phyloP scores from a whole-genome alignment of 441 rosid genomes.

The Pelargonium exstipulatum region DNA sequence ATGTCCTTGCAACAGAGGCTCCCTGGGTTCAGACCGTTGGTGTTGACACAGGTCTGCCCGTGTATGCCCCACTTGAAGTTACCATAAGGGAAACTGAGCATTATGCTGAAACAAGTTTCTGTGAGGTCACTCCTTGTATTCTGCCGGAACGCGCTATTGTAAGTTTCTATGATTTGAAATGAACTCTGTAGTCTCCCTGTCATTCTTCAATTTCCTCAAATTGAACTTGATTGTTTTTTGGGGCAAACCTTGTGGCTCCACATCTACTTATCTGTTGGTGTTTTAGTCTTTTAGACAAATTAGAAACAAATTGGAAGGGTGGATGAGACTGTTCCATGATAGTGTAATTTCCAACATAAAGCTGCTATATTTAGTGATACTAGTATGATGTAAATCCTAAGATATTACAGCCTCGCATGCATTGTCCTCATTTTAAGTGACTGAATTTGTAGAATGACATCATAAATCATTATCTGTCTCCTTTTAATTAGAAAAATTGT shows the following conservation, averaged over 20 bases:
- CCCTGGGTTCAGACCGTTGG: slow-evolving; percentile 97
- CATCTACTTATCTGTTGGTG: not conserved
- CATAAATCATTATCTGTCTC: slow-evolving; percentile 3
- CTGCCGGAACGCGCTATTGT: slow-evolving; percentile 93
- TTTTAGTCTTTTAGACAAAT: not conserved
- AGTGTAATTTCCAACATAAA: not conserved
- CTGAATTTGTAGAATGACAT: slow-evolving; percentile 1
- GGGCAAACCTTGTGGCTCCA: slow-evolving; percentile 18
- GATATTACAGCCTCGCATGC: not conserved
- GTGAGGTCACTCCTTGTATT: slow-evolving; percentile 90
- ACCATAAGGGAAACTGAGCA: slow-evolving; percentile 73
- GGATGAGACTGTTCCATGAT: not conserved
- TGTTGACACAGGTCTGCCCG: slow-evolving; percentile 93
- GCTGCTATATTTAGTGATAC: not conserved
- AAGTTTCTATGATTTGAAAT: slow-evolving; percentile 33
- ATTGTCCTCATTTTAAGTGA: not conserved
- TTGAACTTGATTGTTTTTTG: slow-evolving; percentile 11
- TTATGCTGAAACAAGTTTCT: slow-evolving; percentile 82
- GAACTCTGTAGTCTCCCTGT: not conserved
- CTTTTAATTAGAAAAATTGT: slow-evolving; percentile 21
- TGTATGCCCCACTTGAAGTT: slow-evolving; percentile 86
- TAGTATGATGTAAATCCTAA: not conserved
- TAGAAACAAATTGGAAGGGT: not conserved
- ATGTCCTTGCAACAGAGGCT: slow-evolving; percentile 93
- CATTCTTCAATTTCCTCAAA: not conserved